Evolutionary conservation across 768 basidiomycete species (phyloP).

Genomic region (Boletus insuetus): DNA sequence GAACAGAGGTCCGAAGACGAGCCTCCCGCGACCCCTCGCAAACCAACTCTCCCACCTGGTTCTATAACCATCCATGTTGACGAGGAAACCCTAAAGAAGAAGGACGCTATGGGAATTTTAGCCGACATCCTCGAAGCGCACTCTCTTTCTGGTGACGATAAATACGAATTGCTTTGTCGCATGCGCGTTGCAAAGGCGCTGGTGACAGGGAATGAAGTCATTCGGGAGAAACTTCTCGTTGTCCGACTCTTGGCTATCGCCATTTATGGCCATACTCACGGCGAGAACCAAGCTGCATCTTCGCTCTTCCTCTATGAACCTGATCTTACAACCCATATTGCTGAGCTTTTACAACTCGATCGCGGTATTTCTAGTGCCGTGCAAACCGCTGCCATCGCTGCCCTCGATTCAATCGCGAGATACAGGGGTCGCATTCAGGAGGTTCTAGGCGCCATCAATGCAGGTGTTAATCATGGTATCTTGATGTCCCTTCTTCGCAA

Average conservation of each 20-base stretch:
- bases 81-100: slow-evolving; percentile 55
- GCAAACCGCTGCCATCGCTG: slow-evolving; percentile 81
- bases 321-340: slow-evolving; percentile 83
- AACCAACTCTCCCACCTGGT: slow-evolving; percentile 40
- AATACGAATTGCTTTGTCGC: slow-evolving; percentile 84
- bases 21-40: slow-evolving; percentile 47
- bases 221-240: slow-evolving; percentile 76
- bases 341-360: slow-evolving; percentile 85
- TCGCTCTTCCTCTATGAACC: slow-evolving; percentile 93
- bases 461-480: slow-evolving; percentile 93
- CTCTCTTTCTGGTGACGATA: slow-evolving; percentile 74
- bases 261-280: slow-evolving; percentile 85
- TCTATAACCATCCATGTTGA: slow-evolving; percentile 63
- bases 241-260: slow-evolving; percentile 85
- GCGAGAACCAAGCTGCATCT: slow-evolving; percentile 73
- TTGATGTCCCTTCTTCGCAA: slow-evolving; percentile 86
- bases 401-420: slow-evolving; percentile 87
- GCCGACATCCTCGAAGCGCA: slow-evolving; percentile 68
- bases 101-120: slow-evolving; percentile 72
- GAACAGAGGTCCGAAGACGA: slow-evolving; percentile 49
- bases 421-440: slow-evolving; percentile 84
- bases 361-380: slow-evolving; percentile 65
- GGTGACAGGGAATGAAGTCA: slow-evolving; percentile 50
- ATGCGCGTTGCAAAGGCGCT: slow-evolving; percentile 79
- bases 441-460: slow-evolving; percentile 87